phyloP scores from a whole-genome alignment of 23 red algal species.

The Gracilaria gracilis region DNA sequence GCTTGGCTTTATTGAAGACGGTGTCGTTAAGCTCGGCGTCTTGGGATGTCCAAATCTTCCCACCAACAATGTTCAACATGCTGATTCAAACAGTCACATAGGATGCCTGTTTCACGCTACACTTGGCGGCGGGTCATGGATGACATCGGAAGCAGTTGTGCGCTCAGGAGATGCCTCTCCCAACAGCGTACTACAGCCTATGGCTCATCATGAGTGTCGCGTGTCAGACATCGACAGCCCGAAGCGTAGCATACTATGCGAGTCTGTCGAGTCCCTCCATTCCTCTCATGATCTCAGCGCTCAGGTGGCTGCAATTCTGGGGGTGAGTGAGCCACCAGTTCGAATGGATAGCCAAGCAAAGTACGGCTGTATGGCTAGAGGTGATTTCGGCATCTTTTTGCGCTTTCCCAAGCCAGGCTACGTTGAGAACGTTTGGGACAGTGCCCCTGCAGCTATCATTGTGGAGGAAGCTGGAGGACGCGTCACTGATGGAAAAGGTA shows the following conservation, averaged over 20 bases:
- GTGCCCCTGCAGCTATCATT: constrained; percentile 88
- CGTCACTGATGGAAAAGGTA: constrained; percentile 89
- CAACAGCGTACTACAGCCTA: constrained; percentile 5
- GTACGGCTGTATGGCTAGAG: constrained; percentile 92
- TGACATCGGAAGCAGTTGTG: constrained; percentile 35
- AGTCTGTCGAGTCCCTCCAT: constrained; percentile 87
- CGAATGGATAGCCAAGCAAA: constrained; percentile 93
- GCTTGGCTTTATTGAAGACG: constrained; percentile 79
- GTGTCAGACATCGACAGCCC: constrained; percentile 46
- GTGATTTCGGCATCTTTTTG: constrained; percentile 89
- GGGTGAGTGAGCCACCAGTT: constrained; percentile 70
- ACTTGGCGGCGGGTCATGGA: constrained; percentile 57
- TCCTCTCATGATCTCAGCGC: constrained; percentile 80
- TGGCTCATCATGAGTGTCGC: constrained; percentile 10
- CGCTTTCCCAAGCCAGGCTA: constrained; percentile 91
- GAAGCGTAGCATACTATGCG: constrained; percentile 63
- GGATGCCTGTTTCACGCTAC: constrained; percentile 75
- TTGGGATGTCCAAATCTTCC: constrained; percentile 94
- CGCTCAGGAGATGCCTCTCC: constrained; percentile 21
- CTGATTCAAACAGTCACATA: background rate
- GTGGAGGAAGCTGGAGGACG: constrained; percentile 90
- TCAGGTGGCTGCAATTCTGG: constrained; percentile 79
- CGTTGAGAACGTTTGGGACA: constrained; percentile 99
- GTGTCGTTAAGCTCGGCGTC: constrained; percentile 76
- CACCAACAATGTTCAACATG: background rate